These are phyloP conservation scores for Croton laevigatus DNA, from an alignment of 441 rosid genomes.

Conservation along the genomic window DNA sequence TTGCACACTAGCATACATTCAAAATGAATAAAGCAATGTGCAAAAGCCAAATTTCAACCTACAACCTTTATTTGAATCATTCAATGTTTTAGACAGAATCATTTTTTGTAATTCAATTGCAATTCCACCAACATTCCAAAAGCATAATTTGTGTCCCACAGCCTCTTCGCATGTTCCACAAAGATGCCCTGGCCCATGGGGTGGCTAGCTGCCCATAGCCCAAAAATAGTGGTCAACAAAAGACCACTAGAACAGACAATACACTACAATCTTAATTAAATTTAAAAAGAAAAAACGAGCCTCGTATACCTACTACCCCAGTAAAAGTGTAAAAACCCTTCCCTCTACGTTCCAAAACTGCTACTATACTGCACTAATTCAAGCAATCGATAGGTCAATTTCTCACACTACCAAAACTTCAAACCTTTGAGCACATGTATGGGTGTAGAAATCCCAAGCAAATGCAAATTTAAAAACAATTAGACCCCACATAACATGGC, in stretches of 20 bases:
- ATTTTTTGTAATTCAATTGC: background rate
- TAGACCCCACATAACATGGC: conserved; percentile 17
- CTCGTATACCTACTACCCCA: too few relatives aligned
- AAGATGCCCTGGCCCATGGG: background rate
- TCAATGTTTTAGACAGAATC: too few relatives aligned
- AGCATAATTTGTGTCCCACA: background rate
- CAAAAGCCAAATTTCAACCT: too few relatives aligned
- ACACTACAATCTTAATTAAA: background rate
- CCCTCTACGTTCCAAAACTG: too few relatives aligned
- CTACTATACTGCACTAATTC: too few relatives aligned
- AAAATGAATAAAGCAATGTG: too few relatives aligned
- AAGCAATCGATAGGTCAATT: background rate
- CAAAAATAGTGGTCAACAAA: conserved; percentile 19
- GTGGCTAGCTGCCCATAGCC: conserved; percentile 12
- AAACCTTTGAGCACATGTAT: too few relatives aligned
- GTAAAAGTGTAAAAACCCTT: background rate
- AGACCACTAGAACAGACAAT: background rate
- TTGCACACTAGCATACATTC: too few relatives aligned
- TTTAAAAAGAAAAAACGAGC: too few relatives aligned
- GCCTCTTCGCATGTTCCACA: conserved; percentile 1
- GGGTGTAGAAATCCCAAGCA: too few relatives aligned
- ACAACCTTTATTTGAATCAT: too few relatives aligned
- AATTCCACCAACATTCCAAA: conserved; percentile 9
- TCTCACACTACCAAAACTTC: too few relatives aligned
- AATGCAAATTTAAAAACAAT: background rate